phyloP scores from a whole-genome alignment of 345 rosid genomes.

The Brassica carinata region DNA sequence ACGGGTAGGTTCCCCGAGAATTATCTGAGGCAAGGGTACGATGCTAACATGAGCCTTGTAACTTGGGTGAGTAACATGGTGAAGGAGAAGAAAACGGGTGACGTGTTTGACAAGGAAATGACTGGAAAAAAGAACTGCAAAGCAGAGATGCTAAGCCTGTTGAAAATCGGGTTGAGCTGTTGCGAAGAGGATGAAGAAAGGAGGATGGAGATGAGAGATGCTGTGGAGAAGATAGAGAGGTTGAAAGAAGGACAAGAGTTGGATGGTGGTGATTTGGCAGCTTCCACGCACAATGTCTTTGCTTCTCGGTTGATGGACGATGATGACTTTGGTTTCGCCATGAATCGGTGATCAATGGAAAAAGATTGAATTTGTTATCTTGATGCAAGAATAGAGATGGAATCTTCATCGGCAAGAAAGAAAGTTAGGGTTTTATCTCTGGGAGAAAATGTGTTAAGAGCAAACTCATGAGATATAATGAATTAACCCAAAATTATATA shows the following conservation, averaged over 20 bases:
- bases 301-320: constrained; percentile 40
- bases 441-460: background rate
- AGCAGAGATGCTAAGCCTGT: constrained; percentile 57
- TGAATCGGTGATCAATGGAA: constrained; percentile 33
- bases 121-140: constrained; percentile 51
- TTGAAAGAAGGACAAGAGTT: constrained; percentile 43
- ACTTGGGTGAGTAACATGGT: constrained; percentile 71
- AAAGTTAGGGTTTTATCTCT: constrained; percentile 8
- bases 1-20: constrained; percentile 71
- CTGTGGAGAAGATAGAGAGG: constrained; percentile 29
- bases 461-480: constrained; percentile 1
- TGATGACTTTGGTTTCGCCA: constrained; percentile 31
- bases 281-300: constrained; percentile 25
- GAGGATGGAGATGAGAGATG: constrained; percentile 49
- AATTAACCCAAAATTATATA: background rate
- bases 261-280: constrained; percentile 27
- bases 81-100: constrained; percentile 51
- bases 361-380: background rate
- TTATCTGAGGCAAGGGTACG: constrained; percentile 51
- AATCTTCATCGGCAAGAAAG: background rate
- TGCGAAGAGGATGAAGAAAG: constrained; percentile 62
- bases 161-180: constrained; percentile 79
- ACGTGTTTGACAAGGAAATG: constrained; percentile 38
- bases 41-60: constrained; percentile 48
- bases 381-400: background rate